These are phyloP conservation scores for Pseudocohnilembus persalinus DNA, from an alignment of 169 alveolate species.

Conservation along the genomic window DNA sequence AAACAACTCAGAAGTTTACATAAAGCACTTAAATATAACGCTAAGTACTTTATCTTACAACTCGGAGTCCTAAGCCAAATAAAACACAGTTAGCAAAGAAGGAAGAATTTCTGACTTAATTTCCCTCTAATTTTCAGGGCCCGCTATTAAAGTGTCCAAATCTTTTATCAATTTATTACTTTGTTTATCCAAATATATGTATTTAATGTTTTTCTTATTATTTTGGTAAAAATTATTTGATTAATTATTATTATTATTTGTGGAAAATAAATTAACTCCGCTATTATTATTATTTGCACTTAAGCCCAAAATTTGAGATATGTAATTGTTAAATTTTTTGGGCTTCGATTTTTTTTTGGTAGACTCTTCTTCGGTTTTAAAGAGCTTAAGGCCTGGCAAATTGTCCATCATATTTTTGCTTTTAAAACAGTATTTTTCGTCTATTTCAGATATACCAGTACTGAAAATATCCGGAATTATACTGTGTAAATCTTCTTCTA, in stretches of 20 bases:
- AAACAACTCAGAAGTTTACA: conserved; percentile 26
- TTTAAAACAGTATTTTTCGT: background rate
- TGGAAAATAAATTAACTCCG: too few relatives aligned
- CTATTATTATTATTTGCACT: too few relatives aligned
- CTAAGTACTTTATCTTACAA: conserved; percentile 33
- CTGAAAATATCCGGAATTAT: conserved; percentile 8
- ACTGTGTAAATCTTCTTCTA: conserved; percentile 5
- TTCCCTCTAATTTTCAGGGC: conserved; percentile 7
- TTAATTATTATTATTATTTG: too few relatives aligned
- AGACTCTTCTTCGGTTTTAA: background rate
- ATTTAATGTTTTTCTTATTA: too few relatives aligned
- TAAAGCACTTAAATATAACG: conserved; percentile 24
- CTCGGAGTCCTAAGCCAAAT: conserved; percentile 20
- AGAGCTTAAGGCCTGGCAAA: background rate
- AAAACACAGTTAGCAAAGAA: conserved; percentile 25
- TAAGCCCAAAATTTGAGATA: too few relatives aligned
- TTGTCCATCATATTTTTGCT: background rate
- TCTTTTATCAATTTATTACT: conserved; percentile 31
- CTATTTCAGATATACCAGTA: conserved; percentile 11
- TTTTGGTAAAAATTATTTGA: too few relatives aligned
- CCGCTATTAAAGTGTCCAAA: conserved; percentile 33
- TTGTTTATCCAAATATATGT: conserved; percentile 5
- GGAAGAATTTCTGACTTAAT: conserved; percentile 33
- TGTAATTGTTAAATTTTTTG: background rate
- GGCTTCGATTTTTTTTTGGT: background rate